Evolutionary conservation across 345 rosid genomes (phyloP).

Genomic region (Pelargonium nanum): DNA sequence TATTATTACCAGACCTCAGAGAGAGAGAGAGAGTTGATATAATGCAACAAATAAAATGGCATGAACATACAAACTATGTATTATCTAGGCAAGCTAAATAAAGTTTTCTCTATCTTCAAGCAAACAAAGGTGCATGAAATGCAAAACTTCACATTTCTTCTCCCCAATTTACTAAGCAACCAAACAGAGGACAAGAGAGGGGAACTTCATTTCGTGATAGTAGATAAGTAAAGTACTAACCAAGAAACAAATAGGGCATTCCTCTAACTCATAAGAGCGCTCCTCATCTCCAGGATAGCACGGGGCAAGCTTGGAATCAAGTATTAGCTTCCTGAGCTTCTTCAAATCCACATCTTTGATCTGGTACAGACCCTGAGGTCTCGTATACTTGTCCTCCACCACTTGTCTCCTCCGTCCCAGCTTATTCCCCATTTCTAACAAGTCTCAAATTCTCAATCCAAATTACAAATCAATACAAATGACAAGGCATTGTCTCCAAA

Average conservation of each 20-base stretch:
- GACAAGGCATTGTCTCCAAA: not conserved
- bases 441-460: not conserved
- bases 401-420: conserved; percentile 79
- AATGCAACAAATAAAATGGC: too few species aligned
- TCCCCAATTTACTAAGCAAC: not conserved
- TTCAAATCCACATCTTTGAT: conserved; percentile 89
- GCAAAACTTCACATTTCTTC: not conserved
- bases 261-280: conserved; percentile 63
- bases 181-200: not conserved
- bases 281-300: conserved; percentile 97
- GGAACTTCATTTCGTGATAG: not conserved
- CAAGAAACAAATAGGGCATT: conserved; percentile 97
- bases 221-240: conserved; percentile 31
- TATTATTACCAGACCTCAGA: too few species aligned
- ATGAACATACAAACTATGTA: too few species aligned
- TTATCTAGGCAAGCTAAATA: too few species aligned
- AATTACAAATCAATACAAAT: not conserved
- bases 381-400: conserved; percentile 83
- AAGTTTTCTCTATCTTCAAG: too few species aligned
- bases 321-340: conserved; percentile 89
- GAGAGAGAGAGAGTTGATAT: too few species aligned
- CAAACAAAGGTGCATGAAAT: too few species aligned
- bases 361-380: conserved; percentile 82
- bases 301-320: conserved; percentile 93
- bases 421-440: conserved; percentile 72